Evolutionary conservation across 768 basidiomycete species (phyloP).

Genomic region (Favolaschia claudopus): DNA sequence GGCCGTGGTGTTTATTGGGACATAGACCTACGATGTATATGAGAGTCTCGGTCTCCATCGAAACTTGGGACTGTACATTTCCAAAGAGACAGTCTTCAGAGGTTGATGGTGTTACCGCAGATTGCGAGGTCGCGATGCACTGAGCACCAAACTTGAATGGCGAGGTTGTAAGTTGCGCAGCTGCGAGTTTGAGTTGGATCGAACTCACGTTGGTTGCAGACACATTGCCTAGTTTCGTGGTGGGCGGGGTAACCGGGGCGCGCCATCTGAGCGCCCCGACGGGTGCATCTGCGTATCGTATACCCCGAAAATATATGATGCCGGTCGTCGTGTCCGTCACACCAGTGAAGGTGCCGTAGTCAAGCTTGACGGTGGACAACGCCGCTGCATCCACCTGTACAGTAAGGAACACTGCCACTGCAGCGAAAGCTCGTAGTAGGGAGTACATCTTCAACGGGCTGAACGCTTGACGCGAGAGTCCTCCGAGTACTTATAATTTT

Average conservation of each 20-base stretch:
- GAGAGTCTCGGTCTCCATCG: no score
- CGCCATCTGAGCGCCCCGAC: slow-evolving; percentile 49
- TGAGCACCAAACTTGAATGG: slow-evolving; percentile 40
- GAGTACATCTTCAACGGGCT: no score
- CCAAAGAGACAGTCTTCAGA: slow-evolving; percentile 54
- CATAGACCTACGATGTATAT: slow-evolving; percentile 19
- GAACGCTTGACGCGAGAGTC: no score
- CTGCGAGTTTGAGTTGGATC: not conserved
- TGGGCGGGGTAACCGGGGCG: slow-evolving; percentile 48
- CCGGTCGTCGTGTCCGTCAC: slow-evolving; percentile 36
- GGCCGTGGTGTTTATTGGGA: slow-evolving; percentile 21
- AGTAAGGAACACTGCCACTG: no score
- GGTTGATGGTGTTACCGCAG: slow-evolving; percentile 34
- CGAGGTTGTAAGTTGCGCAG: not conserved
- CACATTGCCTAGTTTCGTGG: slow-evolving; percentile 43
- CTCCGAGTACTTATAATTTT: no score
- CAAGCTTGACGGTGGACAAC: slow-evolving; percentile 28
- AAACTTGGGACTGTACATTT: slow-evolving; percentile 37
- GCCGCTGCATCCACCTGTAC: not conserved
- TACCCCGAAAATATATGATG: slow-evolving; percentile 46
- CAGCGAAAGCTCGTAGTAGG: no score
- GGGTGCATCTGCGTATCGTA: slow-evolving; percentile 54
- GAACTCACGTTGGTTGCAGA: slow-evolving; percentile 42
- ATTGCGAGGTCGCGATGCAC: slow-evolving; percentile 44
- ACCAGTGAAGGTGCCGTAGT: slow-evolving; percentile 48